These are phyloP conservation scores for Solanum tarijense DNA, from an alignment of 257 asterid genomes.

Conservation along the genomic window DNA sequence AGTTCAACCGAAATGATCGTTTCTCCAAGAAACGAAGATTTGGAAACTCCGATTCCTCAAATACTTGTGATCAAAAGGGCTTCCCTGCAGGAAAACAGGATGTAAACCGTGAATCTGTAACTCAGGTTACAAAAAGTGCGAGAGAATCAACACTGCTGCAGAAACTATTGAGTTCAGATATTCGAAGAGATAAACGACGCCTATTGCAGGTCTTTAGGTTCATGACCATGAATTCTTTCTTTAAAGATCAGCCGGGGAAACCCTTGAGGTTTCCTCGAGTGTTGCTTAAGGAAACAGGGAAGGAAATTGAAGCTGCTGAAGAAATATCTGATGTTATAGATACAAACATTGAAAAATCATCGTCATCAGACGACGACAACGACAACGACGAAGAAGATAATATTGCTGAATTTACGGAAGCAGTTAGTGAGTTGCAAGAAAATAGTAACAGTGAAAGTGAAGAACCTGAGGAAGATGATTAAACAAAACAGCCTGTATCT, in stretches of 20 bases:
- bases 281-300: constrained; percentile 35
- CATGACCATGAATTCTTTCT: constrained; percentile 77
- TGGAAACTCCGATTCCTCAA: constrained; percentile 17
- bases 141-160: constrained; percentile 58
- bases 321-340: constrained; percentile 3
- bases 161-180: constrained; percentile 62
- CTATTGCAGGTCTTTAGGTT: constrained; percentile 77
- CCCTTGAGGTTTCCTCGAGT: constrained; percentile 57
- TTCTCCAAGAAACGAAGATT: constrained; percentile 31
- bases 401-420: neutral
- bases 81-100: constrained; percentile 15
- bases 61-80: constrained; percentile 12
- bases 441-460: neutral
- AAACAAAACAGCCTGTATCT: neutral
- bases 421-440: neutral
- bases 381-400: constrained; percentile 1
- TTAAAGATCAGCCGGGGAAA: constrained; percentile 34
- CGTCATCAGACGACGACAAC: neutral
- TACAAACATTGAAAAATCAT: constrained; percentile 3
- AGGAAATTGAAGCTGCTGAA: constrained; percentile 14
- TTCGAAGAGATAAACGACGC: constrained; percentile 55
- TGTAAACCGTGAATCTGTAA: neutral
- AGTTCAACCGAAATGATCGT: constrained; percentile 31
- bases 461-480: constrained; percentile 12
- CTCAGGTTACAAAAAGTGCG: constrained; percentile 1